Base-by-base conservation (phyloP, 805 yeast genomes). In the Wickerhamomyces strasburgensis region DNA sequence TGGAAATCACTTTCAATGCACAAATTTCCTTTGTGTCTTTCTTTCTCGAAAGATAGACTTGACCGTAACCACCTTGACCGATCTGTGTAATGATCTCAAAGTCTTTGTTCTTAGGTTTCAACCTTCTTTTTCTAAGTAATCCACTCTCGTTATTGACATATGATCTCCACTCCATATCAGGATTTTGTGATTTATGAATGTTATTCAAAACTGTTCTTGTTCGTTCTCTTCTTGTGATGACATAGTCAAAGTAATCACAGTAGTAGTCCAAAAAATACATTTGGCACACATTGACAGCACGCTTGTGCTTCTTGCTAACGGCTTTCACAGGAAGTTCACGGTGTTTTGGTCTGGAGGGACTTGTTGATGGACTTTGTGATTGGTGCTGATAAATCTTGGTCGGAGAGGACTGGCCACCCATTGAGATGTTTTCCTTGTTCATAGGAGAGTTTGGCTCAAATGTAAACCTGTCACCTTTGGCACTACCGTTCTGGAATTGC, bases 1-100 rank as follows among this genome's bases (percentile, higher is more conserved):
- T 93, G 60, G 87, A 89, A 55, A 93, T 71, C 11, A 93, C 85
- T 60, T 93, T 93, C 51, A 93, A 69, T 2, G 99, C 99, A 62
- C 96, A 90, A 32, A 93, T 83, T 62, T 93, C 99, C 46, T 80
- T 78, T 1, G 98, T 88, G 55, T 93, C 99, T 48, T 80, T 81
- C 68, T 93, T 93, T 48, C 89, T 75, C 1, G 99, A 97, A 44
- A 93, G 66, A 53, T 86, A 93, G n/a, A 93, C 99, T 63, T 93
- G 97, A 17, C 99, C 99, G 57, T 93, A 93, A 3, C 99, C 99
- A 56, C 99, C 99, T 67, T 93, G 98, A 11, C 99, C 99, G 23
- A 93, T 97, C 65, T 93, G 98, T 1, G 99, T 93, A 48, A 93
- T 82, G 69, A 90, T 85, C 57, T 88, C 94, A 58, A 93, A 93